Evolutionary conservation across 2,329 filamentous ascomycete genomes (phyloP), one percentile per base, ranked within the genome.

Genomic region (Neofusicoccum parvum): DNA sequence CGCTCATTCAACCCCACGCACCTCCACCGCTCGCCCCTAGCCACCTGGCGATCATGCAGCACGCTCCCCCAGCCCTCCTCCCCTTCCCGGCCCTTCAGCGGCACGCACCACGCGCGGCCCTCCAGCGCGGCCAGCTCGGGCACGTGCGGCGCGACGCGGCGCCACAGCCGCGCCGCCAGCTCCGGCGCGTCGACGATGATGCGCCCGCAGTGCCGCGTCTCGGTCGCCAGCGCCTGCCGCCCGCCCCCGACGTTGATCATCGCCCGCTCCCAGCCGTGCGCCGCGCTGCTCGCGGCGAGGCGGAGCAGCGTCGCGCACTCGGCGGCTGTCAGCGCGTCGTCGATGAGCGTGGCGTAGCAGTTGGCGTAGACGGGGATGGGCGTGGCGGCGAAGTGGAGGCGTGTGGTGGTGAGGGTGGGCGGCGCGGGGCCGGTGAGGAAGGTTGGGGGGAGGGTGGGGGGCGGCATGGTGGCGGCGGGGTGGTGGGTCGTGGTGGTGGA

Each of bases 171-270:
- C 27, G 85, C 82, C 0, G 87, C 88, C 1, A 94, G 69, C 1
- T 85, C 84, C 56, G 83, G 80, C 14, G 84, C 78, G 72, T 95
- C 90, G 85, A 88, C 91, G 69, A 95, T 89, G 68, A 94, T 91
- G 3, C 92, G 85, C n/a, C 89, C 89, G 71, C 89, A 89, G 67
- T 91, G 88, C 15, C 92, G 83, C 56, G 86, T 86, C 9, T 87
- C 83, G 1, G 84, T 80, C 3, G 82, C 78, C 48, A 88, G 75
- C 2, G 81, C 76, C 76, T 94, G 88, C 65, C 74, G 79, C 3
- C 90, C 90, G 4, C 76, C 75, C 5, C 90, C 90, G 27, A 87
- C 75, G 72, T 90, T 90, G 65, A 94, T 82, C 75, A 92, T 82
- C 0, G 91, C 92, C 1, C 87, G 85, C 58, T 83, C 81, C 92